Evolutionary conservation across 257 asterid genomes (phyloP).

Genomic region (Mentha longifolia): DNA sequence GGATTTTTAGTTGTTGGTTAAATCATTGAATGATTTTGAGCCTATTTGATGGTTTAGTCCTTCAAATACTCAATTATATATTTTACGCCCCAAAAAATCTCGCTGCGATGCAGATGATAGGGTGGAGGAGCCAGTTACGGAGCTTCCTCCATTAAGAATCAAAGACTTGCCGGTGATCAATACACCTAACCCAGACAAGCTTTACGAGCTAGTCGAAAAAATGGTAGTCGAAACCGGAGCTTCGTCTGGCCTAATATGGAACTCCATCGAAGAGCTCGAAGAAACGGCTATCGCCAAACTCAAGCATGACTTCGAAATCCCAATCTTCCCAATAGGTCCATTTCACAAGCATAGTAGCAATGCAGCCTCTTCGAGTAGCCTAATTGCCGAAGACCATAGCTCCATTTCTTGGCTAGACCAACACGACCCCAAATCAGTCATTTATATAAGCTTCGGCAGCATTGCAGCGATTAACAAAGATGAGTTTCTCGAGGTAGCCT

Average conservation of each 20-base stretch:
- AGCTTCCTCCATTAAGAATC: slow-evolving; percentile 53
- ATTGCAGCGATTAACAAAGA: slow-evolving; percentile 35
- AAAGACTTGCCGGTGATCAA: slow-evolving; percentile 45
- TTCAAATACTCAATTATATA: too few relatives aligned
- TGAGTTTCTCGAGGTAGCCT: slow-evolving; percentile 45
- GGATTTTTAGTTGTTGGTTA: too few relatives aligned
- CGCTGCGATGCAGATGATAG: slow-evolving; percentile 24
- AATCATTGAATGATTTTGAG: neutral
- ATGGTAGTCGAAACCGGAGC: slow-evolving; percentile 44
- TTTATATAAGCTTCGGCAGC: slow-evolving; percentile 57
- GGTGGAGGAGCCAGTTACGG: slow-evolving; percentile 43
- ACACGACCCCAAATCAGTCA: slow-evolving; percentile 43
- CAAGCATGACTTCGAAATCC: slow-evolving; percentile 39
- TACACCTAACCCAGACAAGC: slow-evolving; percentile 14
- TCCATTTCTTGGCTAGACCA: slow-evolving; percentile 56
- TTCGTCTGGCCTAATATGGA: slow-evolving; percentile 52
- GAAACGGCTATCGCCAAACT: slow-evolving; percentile 35
- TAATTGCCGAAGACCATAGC: slow-evolving; percentile 42
- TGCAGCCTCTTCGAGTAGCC: slow-evolving; percentile 39
- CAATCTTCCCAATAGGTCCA: slow-evolving; percentile 52
- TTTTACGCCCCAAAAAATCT: too few relatives aligned
- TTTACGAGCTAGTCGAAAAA: slow-evolving; percentile 17
- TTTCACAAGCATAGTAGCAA: slow-evolving; percentile 43
- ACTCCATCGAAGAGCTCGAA: slow-evolving; percentile 58
- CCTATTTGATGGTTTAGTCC: neutral